Conservation (phyloP, 108 stramenopile genomes). For the Tribonema minus region DNA sequence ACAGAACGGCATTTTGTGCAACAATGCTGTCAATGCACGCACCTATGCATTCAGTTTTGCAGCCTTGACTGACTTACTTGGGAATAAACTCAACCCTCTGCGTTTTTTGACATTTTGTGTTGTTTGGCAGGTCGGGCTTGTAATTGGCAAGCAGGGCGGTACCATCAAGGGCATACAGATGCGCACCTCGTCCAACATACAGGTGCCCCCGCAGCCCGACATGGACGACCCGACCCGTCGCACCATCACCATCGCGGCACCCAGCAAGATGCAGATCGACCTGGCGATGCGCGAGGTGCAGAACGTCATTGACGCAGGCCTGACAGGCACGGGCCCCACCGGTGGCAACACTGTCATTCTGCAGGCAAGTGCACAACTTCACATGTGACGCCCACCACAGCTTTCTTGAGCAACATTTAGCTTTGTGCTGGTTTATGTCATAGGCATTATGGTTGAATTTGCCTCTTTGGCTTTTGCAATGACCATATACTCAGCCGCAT, state of each 20-base stretch:
- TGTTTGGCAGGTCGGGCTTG: slow-evolving; percentile 74
- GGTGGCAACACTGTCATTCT: slow-evolving; percentile 72
- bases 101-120: neutral
- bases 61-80: too few relatives aligned
- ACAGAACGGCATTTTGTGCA: too few relatives aligned
- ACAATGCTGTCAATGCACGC: too few relatives aligned
- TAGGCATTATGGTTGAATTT: too few relatives aligned
- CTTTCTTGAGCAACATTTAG: too few relatives aligned
- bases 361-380: slow-evolving; percentile 52
- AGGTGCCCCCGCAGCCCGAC: slow-evolving; percentile 79
- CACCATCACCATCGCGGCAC: slow-evolving; percentile 52
- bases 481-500: too few relatives aligned
- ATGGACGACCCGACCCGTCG: slow-evolving; percentile 42
- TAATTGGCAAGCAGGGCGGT: slow-evolving; percentile 91
- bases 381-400: too few relatives aligned
- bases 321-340: slow-evolving; percentile 42
- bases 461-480: too few relatives aligned
- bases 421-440: too few relatives aligned
- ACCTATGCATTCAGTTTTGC: too few relatives aligned
- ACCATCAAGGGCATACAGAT: slow-evolving; percentile 88
- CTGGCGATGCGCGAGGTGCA: slow-evolving; percentile 53
- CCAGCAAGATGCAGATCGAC: slow-evolving; percentile 51
- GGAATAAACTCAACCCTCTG: too few relatives aligned
- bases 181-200: slow-evolving; percentile 77
- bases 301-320: slow-evolving; percentile 8